Evolutionary conservation across 768 basidiomycete species (phyloP).

Genomic region (Naganishia vaughanmartiniae): DNA sequence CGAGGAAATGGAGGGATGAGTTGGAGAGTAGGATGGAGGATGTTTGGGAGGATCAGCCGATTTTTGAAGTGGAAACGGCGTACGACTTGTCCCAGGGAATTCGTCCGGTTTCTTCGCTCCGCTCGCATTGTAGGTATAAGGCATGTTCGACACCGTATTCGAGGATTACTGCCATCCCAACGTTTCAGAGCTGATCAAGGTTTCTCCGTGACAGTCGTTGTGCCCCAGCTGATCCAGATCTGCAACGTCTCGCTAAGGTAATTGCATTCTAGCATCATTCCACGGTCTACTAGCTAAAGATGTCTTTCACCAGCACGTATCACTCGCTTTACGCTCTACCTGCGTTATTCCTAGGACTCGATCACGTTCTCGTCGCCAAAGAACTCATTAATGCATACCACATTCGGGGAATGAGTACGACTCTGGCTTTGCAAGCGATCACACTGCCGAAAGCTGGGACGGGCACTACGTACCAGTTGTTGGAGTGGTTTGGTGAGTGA

Average conservation of each 20-base stretch:
- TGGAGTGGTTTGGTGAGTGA: conserved; percentile 20
- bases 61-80: conserved; percentile 4
- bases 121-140: conserved; percentile 14
- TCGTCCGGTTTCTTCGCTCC: conserved; percentile 9
- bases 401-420: neutral
- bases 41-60: conserved; percentile 13
- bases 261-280: no score
- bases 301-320: neutral
- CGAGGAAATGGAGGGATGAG: conserved; percentile 2
- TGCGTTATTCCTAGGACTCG: neutral
- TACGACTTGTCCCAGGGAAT: neutral
- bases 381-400: neutral
- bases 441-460: neutral
- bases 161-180: neutral
- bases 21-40: neutral
- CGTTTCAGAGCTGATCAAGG: neutral
- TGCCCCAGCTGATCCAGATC: conserved; percentile 9
- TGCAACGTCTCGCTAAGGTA: conserved; percentile 13
- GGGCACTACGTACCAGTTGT: neutral
- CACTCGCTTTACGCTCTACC: conserved; percentile 11
- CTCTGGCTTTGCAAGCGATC: conserved; percentile 5
- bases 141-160: neutral
- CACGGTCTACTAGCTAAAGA: neutral
- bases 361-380: neutral
- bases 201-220: neutral